Evolutionary conservation across 2,329 filamentous ascomycete species (phyloP).

Genomic region (Fusarium tuaranense): DNA sequence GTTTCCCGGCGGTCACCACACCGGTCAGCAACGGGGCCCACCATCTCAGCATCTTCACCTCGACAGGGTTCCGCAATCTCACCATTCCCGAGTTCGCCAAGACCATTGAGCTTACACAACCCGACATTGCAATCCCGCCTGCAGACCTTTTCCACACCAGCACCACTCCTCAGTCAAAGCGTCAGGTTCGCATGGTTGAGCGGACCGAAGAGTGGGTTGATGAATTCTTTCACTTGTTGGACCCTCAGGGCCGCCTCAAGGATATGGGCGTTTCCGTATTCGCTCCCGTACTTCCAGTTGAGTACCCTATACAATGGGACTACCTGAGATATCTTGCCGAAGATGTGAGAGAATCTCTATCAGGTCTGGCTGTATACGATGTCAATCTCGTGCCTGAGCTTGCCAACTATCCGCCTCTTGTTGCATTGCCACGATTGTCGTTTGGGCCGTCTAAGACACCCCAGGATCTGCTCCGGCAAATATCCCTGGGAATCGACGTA

Average conservation of each 20-base stretch:
- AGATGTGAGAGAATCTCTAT: conserved; percentile 69
- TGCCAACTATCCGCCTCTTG: conserved; percentile 63
- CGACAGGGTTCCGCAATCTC: conserved; percentile 83
- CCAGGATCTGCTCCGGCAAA: conserved; percentile 80
- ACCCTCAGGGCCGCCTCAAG: conserved; percentile 42
- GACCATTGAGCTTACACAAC: conserved; percentile 72
- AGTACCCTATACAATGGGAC: conserved; percentile 79
- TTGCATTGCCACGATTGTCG: conserved; percentile 77
- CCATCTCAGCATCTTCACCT: conserved; percentile 83
- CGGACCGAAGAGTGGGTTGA: conserved; percentile 86
- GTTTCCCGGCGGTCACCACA: conserved; percentile 79
- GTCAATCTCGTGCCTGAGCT: conserved; percentile 76
- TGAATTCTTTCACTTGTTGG: conserved; percentile 66
- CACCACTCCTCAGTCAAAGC: conserved; percentile 73
- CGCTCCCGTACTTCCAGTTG: conserved; percentile 79
- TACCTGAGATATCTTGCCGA: conserved; percentile 80
- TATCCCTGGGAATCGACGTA: conserved; percentile 83
- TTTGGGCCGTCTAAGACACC: conserved; percentile 78
- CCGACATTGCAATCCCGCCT: conserved; percentile 84
- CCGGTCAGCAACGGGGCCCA: conserved; percentile 78
- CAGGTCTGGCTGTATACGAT: conserved; percentile 84
- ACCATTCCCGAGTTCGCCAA: conserved; percentile 76
- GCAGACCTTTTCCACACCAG: conserved; percentile 73
- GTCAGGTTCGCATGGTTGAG: conserved; percentile 85
- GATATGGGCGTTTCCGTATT: conserved; percentile 61